Percentiles rank a stretch among this genome's conserved stretches.
phyloP scores from a whole-genome alignment of 2,329 filamentous ascomycete genomes.

The Xylaria sp. region DNA sequence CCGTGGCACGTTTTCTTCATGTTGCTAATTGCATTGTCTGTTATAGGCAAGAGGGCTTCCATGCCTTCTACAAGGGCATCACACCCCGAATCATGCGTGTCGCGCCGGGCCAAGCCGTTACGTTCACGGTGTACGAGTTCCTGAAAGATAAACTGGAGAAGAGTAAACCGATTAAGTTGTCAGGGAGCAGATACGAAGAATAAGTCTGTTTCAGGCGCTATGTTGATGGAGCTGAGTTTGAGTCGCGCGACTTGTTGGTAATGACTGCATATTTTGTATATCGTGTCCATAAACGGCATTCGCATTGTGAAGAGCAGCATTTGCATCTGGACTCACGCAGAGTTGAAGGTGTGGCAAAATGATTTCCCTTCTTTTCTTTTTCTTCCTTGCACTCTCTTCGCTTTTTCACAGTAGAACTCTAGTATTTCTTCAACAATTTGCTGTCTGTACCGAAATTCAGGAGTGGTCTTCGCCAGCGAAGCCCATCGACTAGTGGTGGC shows the following conservation, averaged over 20 bases:
- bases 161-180: constrained; percentile 68
- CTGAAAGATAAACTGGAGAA: constrained; percentile 78
- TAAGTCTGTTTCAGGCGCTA: constrained; percentile 49
- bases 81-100: constrained; percentile 98
- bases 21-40: constrained; percentile 12
- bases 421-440: constrained; percentile 5
- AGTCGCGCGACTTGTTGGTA: constrained; percentile 1
- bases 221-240: background rate
- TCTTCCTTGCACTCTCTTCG: constrained; percentile 9
- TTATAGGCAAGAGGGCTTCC: constrained; percentile 84
- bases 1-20: background rate
- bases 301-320: constrained; percentile 29
- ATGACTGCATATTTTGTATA: constrained; percentile 18
- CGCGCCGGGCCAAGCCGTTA: constrained; percentile 89
- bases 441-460: constrained; percentile 2
- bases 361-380: background rate
- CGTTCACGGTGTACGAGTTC: constrained; percentile 81
- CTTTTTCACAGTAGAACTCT: background rate
- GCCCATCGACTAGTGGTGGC: background rate
- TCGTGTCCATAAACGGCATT: constrained; percentile 29
- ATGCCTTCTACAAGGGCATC: constrained; percentile 99
- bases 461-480: background rate
- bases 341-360: constrained; percentile 10
- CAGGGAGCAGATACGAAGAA: constrained; percentile 75
- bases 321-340: constrained; percentile 24